A percentile compares a stretch with the other conserved stretches of the same genome.
Evolutionary conservation across 345 rosid genomes (phyloP).

Genomic region (Melastoma malabathricum): DNA sequence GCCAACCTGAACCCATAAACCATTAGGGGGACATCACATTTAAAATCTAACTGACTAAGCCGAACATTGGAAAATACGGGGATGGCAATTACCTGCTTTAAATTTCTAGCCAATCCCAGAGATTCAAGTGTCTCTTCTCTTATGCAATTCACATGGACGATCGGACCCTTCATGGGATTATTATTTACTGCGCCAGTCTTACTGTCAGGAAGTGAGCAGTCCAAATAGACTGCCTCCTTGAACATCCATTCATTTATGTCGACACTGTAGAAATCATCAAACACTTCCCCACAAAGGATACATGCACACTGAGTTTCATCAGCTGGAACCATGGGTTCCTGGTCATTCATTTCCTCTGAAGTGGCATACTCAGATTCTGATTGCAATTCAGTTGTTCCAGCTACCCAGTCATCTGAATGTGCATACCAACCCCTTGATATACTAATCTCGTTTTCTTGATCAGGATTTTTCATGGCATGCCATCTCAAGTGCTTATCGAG

Average conservation of each 20-base stretch:
- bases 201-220: conserved; percentile 13
- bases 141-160: conserved; percentile 58
- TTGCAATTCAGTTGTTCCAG: conserved; percentile 27
- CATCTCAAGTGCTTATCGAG: conserved; percentile 66
- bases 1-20: too few species aligned
- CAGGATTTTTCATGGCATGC: conserved; percentile 43
- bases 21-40: too few species aligned
- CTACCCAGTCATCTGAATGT: conserved; percentile 48
- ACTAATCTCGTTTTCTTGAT: conserved; percentile 14
- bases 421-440: conserved; percentile 62
- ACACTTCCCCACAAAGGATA: conserved; percentile 73
- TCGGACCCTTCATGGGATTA: conserved; percentile 28
- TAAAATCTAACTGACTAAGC: too few species aligned
- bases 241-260: conserved; percentile 69
- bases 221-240: conserved; percentile 53
- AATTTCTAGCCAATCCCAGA: conserved; percentile 28
- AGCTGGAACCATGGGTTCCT: conserved; percentile 45
- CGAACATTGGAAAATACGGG: too few species aligned
- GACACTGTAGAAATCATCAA: conserved; percentile 65
- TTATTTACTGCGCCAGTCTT: conserved; percentile 11
- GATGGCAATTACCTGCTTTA: conserved; percentile 42
- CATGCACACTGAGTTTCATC: conserved; percentile 83
- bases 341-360: conserved; percentile 19
- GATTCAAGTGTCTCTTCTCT: conserved; percentile 33
- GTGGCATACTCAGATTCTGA: conserved; percentile 24